A percentile compares a stretch with the other conserved stretches of the same genome.
These are phyloP conservation scores for Albizia julibrissin DNA, from an alignment of 306 rosid genomes.

Conservation along the genomic window DNA sequence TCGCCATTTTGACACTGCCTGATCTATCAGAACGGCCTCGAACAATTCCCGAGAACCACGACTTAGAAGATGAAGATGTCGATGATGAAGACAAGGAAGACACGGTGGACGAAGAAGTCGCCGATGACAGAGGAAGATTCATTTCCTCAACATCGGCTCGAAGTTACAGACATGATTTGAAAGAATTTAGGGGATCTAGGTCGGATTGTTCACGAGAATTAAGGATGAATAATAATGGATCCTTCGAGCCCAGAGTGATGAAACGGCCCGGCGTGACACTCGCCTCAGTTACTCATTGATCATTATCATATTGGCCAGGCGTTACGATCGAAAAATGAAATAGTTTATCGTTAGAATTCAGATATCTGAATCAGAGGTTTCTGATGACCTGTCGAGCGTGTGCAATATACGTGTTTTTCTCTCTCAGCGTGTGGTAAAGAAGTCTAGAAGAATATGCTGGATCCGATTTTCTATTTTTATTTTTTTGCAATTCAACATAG, in stretches of 20 bases:
- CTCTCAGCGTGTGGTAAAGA: background rate
- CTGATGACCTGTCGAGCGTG: background rate
- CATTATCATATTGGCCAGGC: background rate
- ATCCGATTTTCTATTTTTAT: background rate
- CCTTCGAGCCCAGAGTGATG: background rate
- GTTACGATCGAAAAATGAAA: background rate
- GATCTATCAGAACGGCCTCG: constrained; percentile 69
- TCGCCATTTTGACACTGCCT: constrained; percentile 45
- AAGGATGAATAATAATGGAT: background rate
- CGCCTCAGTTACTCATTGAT: background rate
- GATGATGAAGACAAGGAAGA: constrained; percentile 42
- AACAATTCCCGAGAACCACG: constrained; percentile 92
- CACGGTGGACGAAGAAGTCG: constrained; percentile 39
- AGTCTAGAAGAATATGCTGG: background rate
- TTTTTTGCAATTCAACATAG: background rate
- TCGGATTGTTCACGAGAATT: background rate
- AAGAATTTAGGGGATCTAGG: background rate
- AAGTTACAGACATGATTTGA: constrained; percentile 7
- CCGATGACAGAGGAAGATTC: constrained; percentile 58
- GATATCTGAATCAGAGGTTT: background rate
- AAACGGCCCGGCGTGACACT: background rate
- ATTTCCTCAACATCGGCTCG: constrained; percentile 46
- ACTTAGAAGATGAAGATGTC: constrained; percentile 50
- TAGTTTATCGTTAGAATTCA: background rate
- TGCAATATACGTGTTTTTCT: background rate